Evolutionary conservation across 2,329 filamentous ascomycete genomes (phyloP).

Genomic region (Colletotrichum tofieldiae): DNA sequence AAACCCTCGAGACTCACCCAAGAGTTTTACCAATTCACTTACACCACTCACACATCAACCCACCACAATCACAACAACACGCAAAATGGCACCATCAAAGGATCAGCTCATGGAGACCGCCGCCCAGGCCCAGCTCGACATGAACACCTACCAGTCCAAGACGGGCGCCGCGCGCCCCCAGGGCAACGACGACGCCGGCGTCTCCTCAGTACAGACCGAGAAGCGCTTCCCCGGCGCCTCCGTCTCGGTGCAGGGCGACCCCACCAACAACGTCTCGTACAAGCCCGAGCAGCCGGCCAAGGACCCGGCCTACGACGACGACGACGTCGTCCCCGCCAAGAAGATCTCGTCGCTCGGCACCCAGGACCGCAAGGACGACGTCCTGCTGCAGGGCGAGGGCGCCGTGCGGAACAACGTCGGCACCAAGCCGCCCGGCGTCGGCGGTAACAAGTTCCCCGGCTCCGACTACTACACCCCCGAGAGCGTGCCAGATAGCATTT

Average conservation of each 20-base stretch:
- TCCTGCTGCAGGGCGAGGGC: constrained; percentile 51
- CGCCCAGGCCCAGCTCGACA: constrained; percentile 62
- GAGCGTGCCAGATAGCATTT: constrained; percentile 57
- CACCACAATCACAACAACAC: neutral
- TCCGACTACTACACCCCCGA: constrained; percentile 59
- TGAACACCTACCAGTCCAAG: constrained; percentile 65
- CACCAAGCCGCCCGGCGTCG: constrained; percentile 52
- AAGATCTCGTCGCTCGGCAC: constrained; percentile 37
- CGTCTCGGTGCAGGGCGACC: constrained; percentile 58
- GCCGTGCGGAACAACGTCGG: constrained; percentile 59
- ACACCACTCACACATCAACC: neutral
- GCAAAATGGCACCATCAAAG: constrained; percentile 49
- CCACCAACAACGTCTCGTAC: constrained; percentile 63
- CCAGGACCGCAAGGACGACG: constrained; percentile 33
- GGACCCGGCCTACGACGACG: constrained; percentile 54
- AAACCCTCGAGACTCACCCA: neutral
- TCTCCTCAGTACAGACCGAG: constrained; percentile 57
- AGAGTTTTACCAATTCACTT: neutral
- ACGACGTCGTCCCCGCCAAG: constrained; percentile 52
- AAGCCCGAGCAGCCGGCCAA: constrained; percentile 54
- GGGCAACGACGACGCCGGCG: constrained; percentile 58
- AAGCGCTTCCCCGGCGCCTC: constrained; percentile 61
- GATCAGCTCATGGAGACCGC: constrained; percentile 61
- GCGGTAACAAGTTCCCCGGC: constrained; percentile 58
- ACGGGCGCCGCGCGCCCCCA: constrained; percentile 59